These are phyloP conservation scores for Croton laevigatus DNA, from an alignment of 441 rosid species.

Conservation along the genomic window DNA sequence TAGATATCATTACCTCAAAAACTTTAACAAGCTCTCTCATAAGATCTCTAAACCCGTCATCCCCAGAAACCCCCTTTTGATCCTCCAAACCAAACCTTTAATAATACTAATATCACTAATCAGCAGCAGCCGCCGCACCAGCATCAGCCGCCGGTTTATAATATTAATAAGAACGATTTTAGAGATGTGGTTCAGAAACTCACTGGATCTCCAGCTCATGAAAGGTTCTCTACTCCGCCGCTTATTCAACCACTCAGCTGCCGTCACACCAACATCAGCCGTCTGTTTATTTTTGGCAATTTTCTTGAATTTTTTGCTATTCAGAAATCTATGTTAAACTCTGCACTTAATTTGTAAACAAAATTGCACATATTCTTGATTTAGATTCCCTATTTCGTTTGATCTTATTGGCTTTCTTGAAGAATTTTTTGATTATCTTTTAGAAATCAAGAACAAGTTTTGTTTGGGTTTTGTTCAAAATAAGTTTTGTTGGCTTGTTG, in stretches of 20 bases:
- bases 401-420: no score
- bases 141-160: slow-evolving; percentile 91
- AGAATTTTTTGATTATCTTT: no score
- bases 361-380: no score
- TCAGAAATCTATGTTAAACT: no score
- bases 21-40: slow-evolving; percentile 80
- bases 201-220: slow-evolving; percentile 89
- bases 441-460: no score
- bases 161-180: slow-evolving; percentile 89
- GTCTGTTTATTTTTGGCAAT: no score
- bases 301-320: no score
- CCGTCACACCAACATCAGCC: no score
- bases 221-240: slow-evolving; percentile 73
- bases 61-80: slow-evolving; percentile 34
- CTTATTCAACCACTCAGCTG: slow-evolving; percentile 67
- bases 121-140: slow-evolving; percentile 38
- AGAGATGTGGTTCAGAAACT: slow-evolving; percentile 93
- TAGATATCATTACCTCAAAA: slow-evolving; percentile 54
- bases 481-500: no score
- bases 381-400: no score
- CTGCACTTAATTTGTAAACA: no score
- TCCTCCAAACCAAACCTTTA: slow-evolving; percentile 19
- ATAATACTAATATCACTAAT: neutral
- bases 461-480: no score
- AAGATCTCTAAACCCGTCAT: slow-evolving; percentile 70